These are phyloP conservation scores for Fusarium sp. DNA, from an alignment of 2,329 filamentous ascomycete species.

Conservation along the genomic window DNA sequence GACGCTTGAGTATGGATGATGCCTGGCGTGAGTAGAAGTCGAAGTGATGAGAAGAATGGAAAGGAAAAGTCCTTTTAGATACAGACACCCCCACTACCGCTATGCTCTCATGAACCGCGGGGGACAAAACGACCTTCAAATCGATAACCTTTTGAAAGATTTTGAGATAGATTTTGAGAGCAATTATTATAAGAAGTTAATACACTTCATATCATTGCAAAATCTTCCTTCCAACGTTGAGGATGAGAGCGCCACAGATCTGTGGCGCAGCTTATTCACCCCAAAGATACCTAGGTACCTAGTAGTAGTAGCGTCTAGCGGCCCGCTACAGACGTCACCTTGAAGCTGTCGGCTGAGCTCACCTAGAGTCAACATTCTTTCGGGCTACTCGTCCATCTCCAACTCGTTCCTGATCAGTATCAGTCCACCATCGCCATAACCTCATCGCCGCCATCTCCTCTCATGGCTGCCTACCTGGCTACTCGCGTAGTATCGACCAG, in stretches of 20 bases:
- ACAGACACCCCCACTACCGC: slow-evolving; percentile 7
- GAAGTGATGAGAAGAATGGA: background rate
- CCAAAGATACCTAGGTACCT: background rate
- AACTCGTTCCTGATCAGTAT: slow-evolving; percentile 26
- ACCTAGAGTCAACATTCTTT: background rate
- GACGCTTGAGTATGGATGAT: background rate
- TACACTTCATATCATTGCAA: background rate
- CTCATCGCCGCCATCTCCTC: background rate
- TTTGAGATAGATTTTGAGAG: background rate
- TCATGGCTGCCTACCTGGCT: slow-evolving; percentile 38
- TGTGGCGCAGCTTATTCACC: slow-evolving; percentile 28
- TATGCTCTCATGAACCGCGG: background rate
- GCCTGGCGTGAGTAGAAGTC: background rate
- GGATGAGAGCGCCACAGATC: slow-evolving; percentile 11
- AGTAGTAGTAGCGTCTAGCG: background rate
- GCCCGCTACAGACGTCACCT: slow-evolving; percentile 34
- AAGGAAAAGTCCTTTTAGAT: slow-evolving; percentile 1
- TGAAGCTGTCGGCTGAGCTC: slow-evolving; percentile 6
- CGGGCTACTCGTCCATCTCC: slow-evolving; percentile 28
- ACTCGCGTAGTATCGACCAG: background rate
- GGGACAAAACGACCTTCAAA: background rate
- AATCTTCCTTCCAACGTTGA: background rate
- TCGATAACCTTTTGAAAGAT: too few species aligned
- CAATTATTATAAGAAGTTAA: background rate
- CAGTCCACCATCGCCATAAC: background rate